These are phyloP conservation scores for Populus tremula DNA, from an alignment of 345 rosid genomes.

Conservation along the genomic window DNA sequence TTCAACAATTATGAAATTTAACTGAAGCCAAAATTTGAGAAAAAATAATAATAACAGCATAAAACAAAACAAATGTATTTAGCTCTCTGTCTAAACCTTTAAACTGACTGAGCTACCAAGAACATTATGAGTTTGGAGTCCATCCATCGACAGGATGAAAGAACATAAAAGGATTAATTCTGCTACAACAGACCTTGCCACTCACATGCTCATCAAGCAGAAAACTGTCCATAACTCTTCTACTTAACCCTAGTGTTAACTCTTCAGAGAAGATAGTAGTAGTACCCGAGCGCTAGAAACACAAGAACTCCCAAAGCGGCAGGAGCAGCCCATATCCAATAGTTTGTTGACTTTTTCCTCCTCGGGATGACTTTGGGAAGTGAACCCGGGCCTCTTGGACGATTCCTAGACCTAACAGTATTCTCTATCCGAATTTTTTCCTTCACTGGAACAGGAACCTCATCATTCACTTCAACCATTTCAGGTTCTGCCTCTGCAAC, in stretches of 20 bases:
- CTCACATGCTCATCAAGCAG: conserved; percentile 14
- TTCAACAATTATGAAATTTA: conserved; percentile 1
- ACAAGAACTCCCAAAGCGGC: conserved; percentile 49
- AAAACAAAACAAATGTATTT: conserved; percentile 18
- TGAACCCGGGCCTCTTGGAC: conserved; percentile 49
- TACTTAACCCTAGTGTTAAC: conserved; percentile 6
- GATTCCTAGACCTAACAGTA: conserved; percentile 45
- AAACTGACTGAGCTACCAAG: conserved; percentile 22
- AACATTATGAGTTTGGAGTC: conserved; percentile 37
- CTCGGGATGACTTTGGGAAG: conserved; percentile 68
- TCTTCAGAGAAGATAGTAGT: conserved; percentile 45
- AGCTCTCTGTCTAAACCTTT: conserved; percentile 16
- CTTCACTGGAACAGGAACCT: conserved; percentile 37
- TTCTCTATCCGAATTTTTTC: conserved; percentile 47
- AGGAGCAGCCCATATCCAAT: conserved; percentile 65
- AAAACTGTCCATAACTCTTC: conserved; percentile 21
- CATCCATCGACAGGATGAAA: conserved; percentile 30
- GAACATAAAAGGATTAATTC: conserved; percentile 29
- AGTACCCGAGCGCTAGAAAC: conserved; percentile 47
- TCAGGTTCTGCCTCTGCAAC: conserved; percentile 54
- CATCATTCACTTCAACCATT: conserved; percentile 36
- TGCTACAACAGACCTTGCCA: conserved; percentile 22
- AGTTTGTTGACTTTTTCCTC: conserved; percentile 67
- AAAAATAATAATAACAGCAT: neutral
- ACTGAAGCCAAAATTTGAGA: conserved; percentile 31